phyloP scores from a whole-genome alignment of 345 rosid species.

The Raphanus sativus region DNA sequence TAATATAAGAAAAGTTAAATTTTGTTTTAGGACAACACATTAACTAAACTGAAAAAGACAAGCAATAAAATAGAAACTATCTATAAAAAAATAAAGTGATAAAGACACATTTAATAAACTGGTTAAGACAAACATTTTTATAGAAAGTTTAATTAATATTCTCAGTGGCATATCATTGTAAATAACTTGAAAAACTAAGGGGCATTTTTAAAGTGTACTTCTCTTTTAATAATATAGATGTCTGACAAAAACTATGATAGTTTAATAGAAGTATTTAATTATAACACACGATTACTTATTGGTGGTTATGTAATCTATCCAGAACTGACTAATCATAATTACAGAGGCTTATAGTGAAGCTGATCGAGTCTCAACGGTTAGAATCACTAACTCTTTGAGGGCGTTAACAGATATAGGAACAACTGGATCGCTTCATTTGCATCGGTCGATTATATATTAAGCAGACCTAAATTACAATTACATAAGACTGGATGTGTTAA shows the following conservation, averaged over 20 bases:
- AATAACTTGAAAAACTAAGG: no score
- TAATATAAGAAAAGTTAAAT: no score
- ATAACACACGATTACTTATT: not conserved
- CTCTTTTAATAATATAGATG: no score
- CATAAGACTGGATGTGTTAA: not conserved
- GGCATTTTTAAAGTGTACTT: no score
- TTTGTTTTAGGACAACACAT: no score
- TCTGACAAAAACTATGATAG: slow-evolving; percentile 3
- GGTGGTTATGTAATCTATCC: not conserved
- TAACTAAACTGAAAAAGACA: no score
- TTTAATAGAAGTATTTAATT: not conserved
- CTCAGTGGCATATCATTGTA: no score
- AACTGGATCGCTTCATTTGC: not conserved
- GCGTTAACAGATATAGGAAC: not conserved
- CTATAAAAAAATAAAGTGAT: no score
- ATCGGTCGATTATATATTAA: not conserved
- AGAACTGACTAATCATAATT: not conserved
- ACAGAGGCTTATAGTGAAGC: not conserved
- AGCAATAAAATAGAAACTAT: no score
- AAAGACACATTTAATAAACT: no score
- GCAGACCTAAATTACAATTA: not conserved
- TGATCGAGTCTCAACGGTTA: slow-evolving; percentile 20
- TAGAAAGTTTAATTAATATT: no score
- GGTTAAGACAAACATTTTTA: no score
- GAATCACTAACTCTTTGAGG: not conserved